Evolutionary conservation across 2,329 filamentous ascomycete genomes (phyloP).

Genomic region (Fusarium zealandicum): DNA sequence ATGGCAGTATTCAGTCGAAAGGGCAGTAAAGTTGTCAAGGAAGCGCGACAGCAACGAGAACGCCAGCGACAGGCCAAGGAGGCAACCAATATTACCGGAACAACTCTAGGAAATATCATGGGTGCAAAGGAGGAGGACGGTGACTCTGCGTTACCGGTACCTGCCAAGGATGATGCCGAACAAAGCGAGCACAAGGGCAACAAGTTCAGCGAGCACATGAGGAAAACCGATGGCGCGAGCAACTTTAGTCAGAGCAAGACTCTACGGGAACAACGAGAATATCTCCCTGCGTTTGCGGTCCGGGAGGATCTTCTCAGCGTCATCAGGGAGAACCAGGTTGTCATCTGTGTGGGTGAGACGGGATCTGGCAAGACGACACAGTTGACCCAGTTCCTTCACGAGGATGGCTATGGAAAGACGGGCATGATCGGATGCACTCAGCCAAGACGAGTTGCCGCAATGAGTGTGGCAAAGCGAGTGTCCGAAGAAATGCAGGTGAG

Average conservation of each 20-base stretch:
- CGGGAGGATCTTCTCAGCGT: slow-evolving; percentile 90
- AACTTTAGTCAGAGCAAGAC: slow-evolving; percentile 94
- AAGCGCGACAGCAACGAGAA: slow-evolving; percentile 90
- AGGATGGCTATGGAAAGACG: slow-evolving; percentile 87
- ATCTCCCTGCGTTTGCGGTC: slow-evolving; percentile 92
- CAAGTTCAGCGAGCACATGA: slow-evolving; percentile 92
- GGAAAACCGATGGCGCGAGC: slow-evolving; percentile 84
- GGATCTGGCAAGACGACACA: slow-evolving; percentile 98
- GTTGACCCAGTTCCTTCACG: slow-evolving; percentile 92
- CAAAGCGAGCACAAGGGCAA: slow-evolving; percentile 58
- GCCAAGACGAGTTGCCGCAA: slow-evolving; percentile 93
- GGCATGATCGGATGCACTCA: slow-evolving; percentile 98
- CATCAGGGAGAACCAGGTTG: slow-evolving; percentile 95
- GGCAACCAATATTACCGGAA: slow-evolving; percentile 91
- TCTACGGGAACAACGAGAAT: slow-evolving; percentile 89
- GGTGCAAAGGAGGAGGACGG: slow-evolving; percentile 92
- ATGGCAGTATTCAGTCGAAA: slow-evolving; percentile 99
- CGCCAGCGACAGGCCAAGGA: slow-evolving; percentile 93
- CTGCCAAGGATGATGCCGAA: slow-evolving; percentile 71
- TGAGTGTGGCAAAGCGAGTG: slow-evolving; percentile 98
- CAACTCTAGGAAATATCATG: slow-evolving; percentile 92
- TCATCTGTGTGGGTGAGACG: slow-evolving; percentile 96
- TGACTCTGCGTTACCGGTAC: slow-evolving; percentile 83
- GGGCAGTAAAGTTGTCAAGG: slow-evolving; percentile 90
- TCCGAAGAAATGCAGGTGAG: slow-evolving; percentile 98